Conservation (phyloP, 2,329 filamentous ascomycete genomes). For the Chrysoporthe austroafricana region DNA sequence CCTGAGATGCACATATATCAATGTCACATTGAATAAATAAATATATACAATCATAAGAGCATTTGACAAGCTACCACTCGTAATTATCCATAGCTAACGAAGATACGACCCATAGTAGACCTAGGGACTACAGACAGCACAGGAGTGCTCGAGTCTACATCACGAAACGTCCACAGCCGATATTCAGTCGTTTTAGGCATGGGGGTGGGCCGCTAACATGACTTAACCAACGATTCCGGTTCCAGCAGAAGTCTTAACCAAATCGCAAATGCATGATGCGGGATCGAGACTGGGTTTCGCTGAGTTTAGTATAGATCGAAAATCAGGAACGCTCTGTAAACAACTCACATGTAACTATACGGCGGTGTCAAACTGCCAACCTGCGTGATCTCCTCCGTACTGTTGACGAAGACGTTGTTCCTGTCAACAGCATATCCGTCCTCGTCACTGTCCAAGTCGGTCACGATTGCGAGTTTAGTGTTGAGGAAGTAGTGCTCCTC, state of each 20-base stretch:
- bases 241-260: constrained; percentile 17
- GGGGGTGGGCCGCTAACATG: too few relatives aligned
- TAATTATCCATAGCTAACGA: neutral
- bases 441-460: constrained; percentile 49
- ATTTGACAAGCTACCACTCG: neutral
- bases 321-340: neutral
- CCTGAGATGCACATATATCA: neutral
- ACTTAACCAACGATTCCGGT: constrained; percentile 21
- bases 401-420: constrained; percentile 50
- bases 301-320: neutral
- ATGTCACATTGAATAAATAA: neutral
- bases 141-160: neutral
- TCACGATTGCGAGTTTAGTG: constrained; percentile 46
- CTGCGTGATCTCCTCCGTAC: constrained; percentile 40
- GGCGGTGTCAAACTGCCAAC: constrained; percentile 39
- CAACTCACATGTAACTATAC: constrained; percentile 42
- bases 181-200: neutral
- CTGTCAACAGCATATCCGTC: constrained; percentile 48
- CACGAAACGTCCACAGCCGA: neutral
- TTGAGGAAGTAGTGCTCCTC: constrained; percentile 54
- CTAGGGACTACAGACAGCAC: neutral
- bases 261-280: constrained; percentile 20
- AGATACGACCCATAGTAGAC: neutral
- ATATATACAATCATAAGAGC: neutral
- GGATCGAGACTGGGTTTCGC: constrained; percentile 11